A percentile compares a stretch with the other conserved stretches of the same genome.
These are phyloP conservation scores for Aspergillus sp. DNA, from an alignment of 2,329 filamentous ascomycete species.

Conservation along the genomic window DNA sequence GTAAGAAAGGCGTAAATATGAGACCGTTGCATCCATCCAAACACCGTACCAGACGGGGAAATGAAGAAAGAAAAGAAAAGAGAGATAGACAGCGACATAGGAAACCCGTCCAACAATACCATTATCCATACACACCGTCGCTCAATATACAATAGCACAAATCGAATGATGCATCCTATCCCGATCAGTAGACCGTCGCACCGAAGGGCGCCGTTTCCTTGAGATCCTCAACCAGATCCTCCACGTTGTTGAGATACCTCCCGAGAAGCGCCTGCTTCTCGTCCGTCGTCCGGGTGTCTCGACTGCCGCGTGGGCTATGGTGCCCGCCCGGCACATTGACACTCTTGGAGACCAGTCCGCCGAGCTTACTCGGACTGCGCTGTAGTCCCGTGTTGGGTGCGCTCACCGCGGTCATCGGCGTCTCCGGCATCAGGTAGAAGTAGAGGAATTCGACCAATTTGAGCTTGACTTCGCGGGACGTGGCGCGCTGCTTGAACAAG, in stretches of 20 bases:
- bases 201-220: conserved; percentile 76
- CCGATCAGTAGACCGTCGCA: conserved; percentile 41
- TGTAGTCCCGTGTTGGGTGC: conserved; percentile 54
- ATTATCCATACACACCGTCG: conserved; percentile 18
- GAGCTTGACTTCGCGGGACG: conserved; percentile 84
- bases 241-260: conserved; percentile 75
- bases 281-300: conserved; percentile 64
- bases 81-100: conserved; percentile 9
- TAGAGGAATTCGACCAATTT: conserved; percentile 97
- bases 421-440: conserved; percentile 97
- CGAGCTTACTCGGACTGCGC: conserved; percentile 68
- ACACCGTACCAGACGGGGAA: conserved; percentile 18
- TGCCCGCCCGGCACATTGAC: conserved; percentile 30
- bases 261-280: conserved; percentile 81
- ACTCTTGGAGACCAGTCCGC: conserved; percentile 53
- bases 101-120: conserved; percentile 19
- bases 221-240: conserved; percentile 80
- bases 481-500: conserved; percentile 85
- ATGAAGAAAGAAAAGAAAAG: conserved; percentile 9
- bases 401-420: conserved; percentile 42
- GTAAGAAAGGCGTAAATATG: conserved; percentile 5
- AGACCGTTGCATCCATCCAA: conserved; percentile 5
- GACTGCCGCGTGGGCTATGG: conserved; percentile 24
- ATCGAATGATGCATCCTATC: conserved; percentile 13
- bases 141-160: conserved; percentile 19